phyloP scores from a whole-genome alignment of 495 filamentous ascomycete species.

The Acidomyces sp. region DNA sequence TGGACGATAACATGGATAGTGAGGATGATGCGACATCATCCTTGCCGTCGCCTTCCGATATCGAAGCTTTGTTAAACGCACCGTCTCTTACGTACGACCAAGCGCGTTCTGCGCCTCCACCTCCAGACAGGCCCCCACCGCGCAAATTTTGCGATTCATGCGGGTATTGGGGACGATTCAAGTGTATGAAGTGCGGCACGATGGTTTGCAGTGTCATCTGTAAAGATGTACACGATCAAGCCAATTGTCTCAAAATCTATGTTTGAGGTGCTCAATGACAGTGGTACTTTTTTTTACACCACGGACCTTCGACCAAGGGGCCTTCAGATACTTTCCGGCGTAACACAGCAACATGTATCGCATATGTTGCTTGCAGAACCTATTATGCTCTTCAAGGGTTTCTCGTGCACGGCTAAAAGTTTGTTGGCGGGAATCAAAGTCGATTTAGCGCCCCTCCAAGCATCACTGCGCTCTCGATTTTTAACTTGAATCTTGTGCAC shows the following conservation, averaged over 20 bases:
- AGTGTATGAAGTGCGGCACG: conserved; percentile 71
- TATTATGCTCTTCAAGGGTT: too few species aligned
- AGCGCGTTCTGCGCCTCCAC: conserved; percentile 48
- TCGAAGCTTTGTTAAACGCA: conserved; percentile 53
- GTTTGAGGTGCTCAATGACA: conserved; percentile 15
- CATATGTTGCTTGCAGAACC: too few species aligned
- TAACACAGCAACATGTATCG: too few species aligned
- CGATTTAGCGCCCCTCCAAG: too few species aligned
- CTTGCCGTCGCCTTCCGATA: conserved; percentile 54
- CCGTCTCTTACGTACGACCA: conserved; percentile 71
- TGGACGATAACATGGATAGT: conserved; percentile 18
- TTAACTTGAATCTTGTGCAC: too few species aligned
- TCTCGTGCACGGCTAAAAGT: too few species aligned
- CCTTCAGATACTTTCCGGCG: too few species aligned
- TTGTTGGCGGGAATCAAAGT: too few species aligned
- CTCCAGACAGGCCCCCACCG: conserved; percentile 35
- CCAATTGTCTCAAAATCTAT: conserved; percentile 45
- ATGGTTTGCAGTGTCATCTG: conserved; percentile 74
- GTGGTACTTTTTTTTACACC: too few species aligned
- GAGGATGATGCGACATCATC: conserved; percentile 51
- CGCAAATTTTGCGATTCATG: conserved; percentile 76
- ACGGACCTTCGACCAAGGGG: too few species aligned
- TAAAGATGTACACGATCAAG: conserved; percentile 65
- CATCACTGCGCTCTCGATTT: too few species aligned
- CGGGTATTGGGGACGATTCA: conserved; percentile 81